Evolutionary conservation across 139 green algal species (phyloP).

Genomic region (Chlorella ohadii): DNA sequence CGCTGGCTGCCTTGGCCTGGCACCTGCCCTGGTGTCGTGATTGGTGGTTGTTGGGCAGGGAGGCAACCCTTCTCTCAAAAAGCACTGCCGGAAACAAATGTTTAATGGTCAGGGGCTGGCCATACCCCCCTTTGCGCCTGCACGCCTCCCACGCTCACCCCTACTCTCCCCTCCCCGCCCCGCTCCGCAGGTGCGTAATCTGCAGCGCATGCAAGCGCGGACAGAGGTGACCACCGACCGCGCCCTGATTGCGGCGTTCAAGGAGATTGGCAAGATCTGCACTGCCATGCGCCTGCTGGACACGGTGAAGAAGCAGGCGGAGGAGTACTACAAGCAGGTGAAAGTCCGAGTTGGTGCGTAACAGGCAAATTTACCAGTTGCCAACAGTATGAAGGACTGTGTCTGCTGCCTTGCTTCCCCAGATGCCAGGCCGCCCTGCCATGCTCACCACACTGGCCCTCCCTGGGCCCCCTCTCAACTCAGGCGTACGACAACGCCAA

Average conservation of each 20-base stretch:
- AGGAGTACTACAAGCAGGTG: slow-evolving; percentile 73
- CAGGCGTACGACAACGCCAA: slow-evolving; percentile 60
- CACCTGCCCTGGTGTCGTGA: no score
- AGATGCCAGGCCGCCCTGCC: no score
- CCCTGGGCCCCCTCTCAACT: background rate
- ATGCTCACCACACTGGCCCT: background rate
- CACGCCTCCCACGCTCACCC: background rate
- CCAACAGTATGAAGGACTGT: no score
- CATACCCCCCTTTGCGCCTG: background rate
- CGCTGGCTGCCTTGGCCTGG: no score
- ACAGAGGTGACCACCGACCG: slow-evolving; percentile 46
- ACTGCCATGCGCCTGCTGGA: slow-evolving; percentile 65
- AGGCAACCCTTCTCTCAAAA: no score
- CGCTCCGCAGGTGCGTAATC: slow-evolving; percentile 9
- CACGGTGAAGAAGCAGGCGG: slow-evolving; percentile 74
- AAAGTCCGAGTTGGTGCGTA: no score
- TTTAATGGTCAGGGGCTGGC: no score
- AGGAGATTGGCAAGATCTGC: slow-evolving; percentile 62
- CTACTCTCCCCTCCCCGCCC: background rate
- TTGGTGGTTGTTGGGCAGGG: no score
- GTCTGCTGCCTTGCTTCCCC: background rate
- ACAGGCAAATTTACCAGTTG: no score
- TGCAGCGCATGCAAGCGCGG: slow-evolving; percentile 40
- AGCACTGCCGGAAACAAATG: no score
- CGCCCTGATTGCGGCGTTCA: slow-evolving; percentile 54